Evolutionary conservation across 352 stramenopile species (phyloP), one percentile per base, ranked within the genome.

Genomic region (Globisporangium nodosum): DNA sequence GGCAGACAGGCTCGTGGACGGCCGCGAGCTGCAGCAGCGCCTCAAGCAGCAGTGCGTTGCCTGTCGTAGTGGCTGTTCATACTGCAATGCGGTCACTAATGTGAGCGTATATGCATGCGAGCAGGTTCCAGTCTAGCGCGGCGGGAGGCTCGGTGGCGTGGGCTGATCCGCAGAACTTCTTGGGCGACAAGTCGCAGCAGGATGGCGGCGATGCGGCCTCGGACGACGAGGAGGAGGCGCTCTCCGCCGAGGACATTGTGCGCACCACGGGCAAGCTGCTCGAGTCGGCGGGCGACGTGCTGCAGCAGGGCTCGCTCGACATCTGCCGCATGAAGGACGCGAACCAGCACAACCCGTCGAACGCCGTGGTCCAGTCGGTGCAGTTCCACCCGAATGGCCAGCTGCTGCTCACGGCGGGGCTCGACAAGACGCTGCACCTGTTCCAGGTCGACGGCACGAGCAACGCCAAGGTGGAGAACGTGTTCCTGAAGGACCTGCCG

Each of bases 351-450:
- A 77, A 79, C 35, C 85, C 85, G 42, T 91, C 85, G 35, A 85
- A 84, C 64, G 81, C 89, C 0, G 81, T 93, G 3, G 82, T 98
- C 30, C 85, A 92, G 61, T 84, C 85, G 43, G 78, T 97, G 53
- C 71, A 92, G 55, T 98, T 97, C 64, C 91, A 98, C 68, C 61
- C 80, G 40, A 92, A 95, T 33, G 77, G 83, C 18, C 89, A 96
- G 55, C 61, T 98, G 18, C 62, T 97, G 58, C 67, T 97, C 0
- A 96, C 92, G 0, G 91, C 85, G 4, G 91, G 91, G 15, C 77
- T 96, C 47, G 93, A 98, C 76, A 98, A 97, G 68, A 94, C 77
- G n/a, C 50, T 98, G 52, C 81, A 94, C 39, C 71, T 98, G 12
- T 98, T 98, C 67, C 88, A 97, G 58, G 72, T 97, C 40, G 90